Evolutionary conservation across 2,329 filamentous ascomycete genomes (phyloP).

Genomic region (Ophioceras dolichostomum): DNA sequence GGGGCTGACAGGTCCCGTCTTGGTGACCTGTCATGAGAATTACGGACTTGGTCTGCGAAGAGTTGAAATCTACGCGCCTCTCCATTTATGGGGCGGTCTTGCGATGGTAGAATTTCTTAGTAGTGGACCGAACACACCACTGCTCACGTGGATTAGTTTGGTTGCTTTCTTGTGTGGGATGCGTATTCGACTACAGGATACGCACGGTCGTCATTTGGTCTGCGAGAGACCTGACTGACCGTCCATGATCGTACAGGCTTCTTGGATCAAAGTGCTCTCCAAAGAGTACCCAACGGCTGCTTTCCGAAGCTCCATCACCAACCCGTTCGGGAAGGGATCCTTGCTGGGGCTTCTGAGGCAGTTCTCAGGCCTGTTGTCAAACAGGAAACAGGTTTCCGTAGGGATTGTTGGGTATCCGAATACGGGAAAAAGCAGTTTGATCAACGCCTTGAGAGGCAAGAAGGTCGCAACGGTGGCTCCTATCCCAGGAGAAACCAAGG

Average conservation of each 20-base stretch:
- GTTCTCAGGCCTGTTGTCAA: conserved; percentile 79
- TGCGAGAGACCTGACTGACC: no score
- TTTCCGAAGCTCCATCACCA: conserved; percentile 89
- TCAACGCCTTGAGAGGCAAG: conserved; percentile 91
- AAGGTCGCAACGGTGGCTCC: conserved; percentile 89
- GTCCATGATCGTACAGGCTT: no score
- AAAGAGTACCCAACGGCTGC: conserved; percentile 90
- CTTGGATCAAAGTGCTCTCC: conserved; percentile 81
- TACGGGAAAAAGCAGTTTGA: conserved; percentile 91
- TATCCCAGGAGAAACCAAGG: conserved; percentile 87
- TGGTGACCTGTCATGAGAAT: conserved; percentile 69
- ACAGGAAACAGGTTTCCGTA: conserved; percentile 89
- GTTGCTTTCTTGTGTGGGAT: no score
- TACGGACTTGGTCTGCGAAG: conserved; percentile 79
- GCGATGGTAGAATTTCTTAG: conserved; percentile 82
- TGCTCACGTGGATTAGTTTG: no score
- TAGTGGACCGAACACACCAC: conserved; percentile 85
- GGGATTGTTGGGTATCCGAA: conserved; percentile 78
- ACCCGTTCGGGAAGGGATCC: conserved; percentile 92
- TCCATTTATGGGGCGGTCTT: conserved; percentile 26
- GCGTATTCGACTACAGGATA: conserved; percentile 13
- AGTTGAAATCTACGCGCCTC: conserved; percentile 84
- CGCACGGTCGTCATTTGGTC: conserved; percentile 11
- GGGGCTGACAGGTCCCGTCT: conserved; percentile 74
- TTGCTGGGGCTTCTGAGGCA: conserved; percentile 85